phyloP scores from a whole-genome alignment of 2,329 filamentous ascomycete genomes.

The Penicillium griseofulvum region DNA sequence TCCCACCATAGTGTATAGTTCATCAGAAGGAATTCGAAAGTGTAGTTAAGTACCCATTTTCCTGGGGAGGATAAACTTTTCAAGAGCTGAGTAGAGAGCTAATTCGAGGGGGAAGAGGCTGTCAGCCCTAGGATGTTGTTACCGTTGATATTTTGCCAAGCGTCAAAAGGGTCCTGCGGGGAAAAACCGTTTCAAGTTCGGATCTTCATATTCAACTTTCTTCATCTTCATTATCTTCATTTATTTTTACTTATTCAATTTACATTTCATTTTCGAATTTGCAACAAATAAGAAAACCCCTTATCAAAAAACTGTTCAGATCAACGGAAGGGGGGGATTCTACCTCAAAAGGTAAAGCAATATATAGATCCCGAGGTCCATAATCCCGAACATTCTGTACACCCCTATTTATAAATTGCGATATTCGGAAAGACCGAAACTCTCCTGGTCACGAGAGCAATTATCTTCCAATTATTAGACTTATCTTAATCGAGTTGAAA shows the following conservation, averaged over 20 bases:
- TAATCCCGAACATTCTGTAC: too few species aligned
- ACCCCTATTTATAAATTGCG: background rate
- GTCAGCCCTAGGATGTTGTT: background rate
- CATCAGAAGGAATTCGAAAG: background rate
- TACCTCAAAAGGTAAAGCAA: too few species aligned
- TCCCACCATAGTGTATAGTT: constrained; percentile 37
- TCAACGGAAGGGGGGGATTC: too few species aligned
- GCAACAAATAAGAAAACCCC: too few species aligned
- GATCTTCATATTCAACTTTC: background rate
- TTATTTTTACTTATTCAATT: too few species aligned
- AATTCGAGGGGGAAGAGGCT: background rate
- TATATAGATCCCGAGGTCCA: too few species aligned
- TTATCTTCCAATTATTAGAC: background rate
- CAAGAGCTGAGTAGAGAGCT: background rate
- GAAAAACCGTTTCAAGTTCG: background rate
- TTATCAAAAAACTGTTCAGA: too few species aligned
- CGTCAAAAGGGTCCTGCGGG: background rate
- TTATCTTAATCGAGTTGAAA: background rate
- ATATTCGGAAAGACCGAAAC: too few species aligned
- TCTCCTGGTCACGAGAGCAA: background rate
- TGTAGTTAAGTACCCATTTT: constrained; percentile 2
- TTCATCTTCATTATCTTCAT: background rate
- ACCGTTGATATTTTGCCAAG: background rate
- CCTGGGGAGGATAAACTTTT: background rate
- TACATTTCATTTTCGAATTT: too few species aligned